Evolutionary conservation across 352 stramenopile species (phyloP), one percentile per base, ranked within the genome.

Genomic region (Phytophthora foliorum): DNA sequence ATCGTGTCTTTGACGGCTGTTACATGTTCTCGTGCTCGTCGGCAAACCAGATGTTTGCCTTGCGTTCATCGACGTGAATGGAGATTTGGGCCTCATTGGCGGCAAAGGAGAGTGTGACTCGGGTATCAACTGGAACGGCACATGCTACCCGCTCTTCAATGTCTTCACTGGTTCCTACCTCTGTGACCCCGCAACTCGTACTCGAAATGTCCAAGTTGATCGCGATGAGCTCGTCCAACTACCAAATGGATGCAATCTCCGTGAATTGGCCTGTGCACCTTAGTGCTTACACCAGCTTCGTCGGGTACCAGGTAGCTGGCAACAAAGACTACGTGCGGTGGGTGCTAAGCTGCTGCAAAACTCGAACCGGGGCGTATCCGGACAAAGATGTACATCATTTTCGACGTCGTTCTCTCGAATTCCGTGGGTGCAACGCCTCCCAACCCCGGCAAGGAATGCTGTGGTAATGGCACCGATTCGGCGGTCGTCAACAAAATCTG

Each of bases 331-430:
- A 87, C 42, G 62, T 84, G 2, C 75, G 78, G 2, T 84, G 75
- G 78, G 78, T 74, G 64, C 77, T 97, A 55, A 77, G 19, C 49
- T 77, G 3, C 76, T 74, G 0, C 76, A 87, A 36, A 74, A 81
- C 39, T 9, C 41, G 0, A 69, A 69, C n/a, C 22, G 69, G 64
- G 39, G 82, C 54, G 48, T 91, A 65, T 85, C 88, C 80, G 69
- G 75, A 59, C 74, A 95, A 75, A 77, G 6, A 89, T 87, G 38
- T 98, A 98, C 63, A 46, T 98, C 4, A 97, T 98, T 49, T 84
- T 98, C 36, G 98, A 98, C 72, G 95, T 93, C 2, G 95, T 93
- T 7, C 78, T 98, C 19, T 97, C 91, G 1, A 94, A 79, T 22
- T 94, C 89, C 1, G 83, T 75, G 78, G 68, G 72, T 39, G 45